Evolutionary conservation across 805 yeast species (phyloP), one percentile per base, ranked within the genome.

Genomic region (Candida ulmi): DNA sequence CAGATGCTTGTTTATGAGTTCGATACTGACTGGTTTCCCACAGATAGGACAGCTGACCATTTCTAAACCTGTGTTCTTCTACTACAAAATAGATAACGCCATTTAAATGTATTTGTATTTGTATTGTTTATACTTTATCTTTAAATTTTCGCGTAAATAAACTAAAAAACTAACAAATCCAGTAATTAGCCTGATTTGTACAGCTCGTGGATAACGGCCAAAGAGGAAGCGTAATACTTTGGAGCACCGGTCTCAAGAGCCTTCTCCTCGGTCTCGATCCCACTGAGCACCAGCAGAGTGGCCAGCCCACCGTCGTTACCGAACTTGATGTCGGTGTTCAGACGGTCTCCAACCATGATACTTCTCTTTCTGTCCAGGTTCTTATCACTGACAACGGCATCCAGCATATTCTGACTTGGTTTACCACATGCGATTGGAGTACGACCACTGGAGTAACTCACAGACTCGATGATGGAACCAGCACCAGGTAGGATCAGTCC

Each of bases 291-390:
- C 50, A 93, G 68, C 41, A 93, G 62, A 2, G 98, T 90, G 40
- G 82, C 88, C 33, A 93, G 70, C 1, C 93, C 93, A 38, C 96
- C 95, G 42, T 80, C 81, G 40, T 76, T 70, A 33, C 98, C 99
- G 61, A 93, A 93, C 55, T 74, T 76, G 80, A 93, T 91, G 55
- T 93, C 99, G 0, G 99, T 93, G 60, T 93, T 91, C 43, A 93
- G 69, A 48, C 99, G 72, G 59, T 93, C 99, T 17, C 99, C 99
- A 42, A 93, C 77, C 98, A 93, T 93, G 48, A 91, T 72, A 11
- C 95, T 81, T 42, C 76, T 71, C 4, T 63, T 47, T 38, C 78
- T 75, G 38, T 78, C 78, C 26, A 78, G 66, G 16, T 73, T 61
- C 42, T 76, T 72, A 46, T 68, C 72, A 27, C 79, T 78, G 45